Base-by-base conservation (phyloP, 768 basidiomycete species). In the Glaciozyma antarctica region DNA sequence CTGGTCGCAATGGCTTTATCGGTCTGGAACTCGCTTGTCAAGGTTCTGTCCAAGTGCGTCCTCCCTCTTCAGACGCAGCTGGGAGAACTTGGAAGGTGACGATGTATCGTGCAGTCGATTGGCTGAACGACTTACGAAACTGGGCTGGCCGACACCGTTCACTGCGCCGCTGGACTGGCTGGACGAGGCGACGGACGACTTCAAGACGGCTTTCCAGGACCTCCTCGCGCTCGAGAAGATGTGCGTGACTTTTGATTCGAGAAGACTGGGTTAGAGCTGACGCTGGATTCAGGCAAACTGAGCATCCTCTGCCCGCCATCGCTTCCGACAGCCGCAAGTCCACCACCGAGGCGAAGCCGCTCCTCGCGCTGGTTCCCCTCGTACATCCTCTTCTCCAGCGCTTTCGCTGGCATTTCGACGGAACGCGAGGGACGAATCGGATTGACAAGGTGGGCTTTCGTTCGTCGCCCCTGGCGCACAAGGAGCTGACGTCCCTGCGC, bases 331-430 rank as follows among this genome's bases (percentile, higher is more conserved):
- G 6, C 21, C 48, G 13, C 21, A 49, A 38, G 26, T 22, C 26
- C 58, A 10, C 34, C 26, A 15, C 55, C 16, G 26, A 53, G 17
- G 48, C 58, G 13, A 69, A 66, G 45, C 65, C 68, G 85, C 74
- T 97, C 43, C 93, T 93, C 76, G 83, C 95, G 2, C 72, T 98
- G 22, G 86, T 90, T 74, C 86, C 88, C 3, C 82, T 99, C 22
- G 82, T 90, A 5, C 84, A 86, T 52, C 88, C 93, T 2, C 81
- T 99, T 57, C 80, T 86, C 2, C 77, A 90, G 65, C 83, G 95
- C 24, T 99, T 97, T 80, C 89, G 87, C 72, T 99, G 87, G 75
- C 95, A 99, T 74, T 98, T 98, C 67, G 91, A 97, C 63, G 85
- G 88, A 0, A 80, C 83, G 22, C 81, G 90, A 44, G 83, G 85